Evolutionary conservation across 176 grass and related monocot species (phyloP).

Genomic region (Cenchrus americanus): DNA sequence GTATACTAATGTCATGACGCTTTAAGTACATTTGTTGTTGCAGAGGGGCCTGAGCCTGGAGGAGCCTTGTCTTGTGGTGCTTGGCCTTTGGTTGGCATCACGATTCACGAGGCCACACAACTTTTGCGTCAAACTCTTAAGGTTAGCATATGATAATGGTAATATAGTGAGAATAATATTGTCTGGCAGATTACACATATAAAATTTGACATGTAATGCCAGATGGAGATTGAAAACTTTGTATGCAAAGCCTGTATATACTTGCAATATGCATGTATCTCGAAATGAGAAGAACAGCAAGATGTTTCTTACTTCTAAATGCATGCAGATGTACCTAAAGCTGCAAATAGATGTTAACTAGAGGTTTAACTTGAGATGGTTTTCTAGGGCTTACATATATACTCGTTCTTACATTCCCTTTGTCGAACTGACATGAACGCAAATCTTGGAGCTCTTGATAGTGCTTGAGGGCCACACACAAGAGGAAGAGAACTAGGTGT

Average conservation of each 20-base stretch:
- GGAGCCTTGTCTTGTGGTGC: constrained; percentile 29
- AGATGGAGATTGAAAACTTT: constrained; percentile 15
- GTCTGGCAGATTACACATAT: constrained; percentile 25
- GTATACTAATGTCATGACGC: not conserved
- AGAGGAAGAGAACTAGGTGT: constrained; percentile 64
- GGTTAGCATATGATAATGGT: constrained; percentile 43
- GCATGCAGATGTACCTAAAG: not conserved
- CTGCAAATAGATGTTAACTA: constrained; percentile 3
- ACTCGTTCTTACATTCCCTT: not conserved
- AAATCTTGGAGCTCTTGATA: constrained; percentile 8
- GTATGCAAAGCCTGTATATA: constrained; percentile 1
- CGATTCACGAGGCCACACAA: constrained; percentile 4
- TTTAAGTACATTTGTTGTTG: constrained; percentile 31
- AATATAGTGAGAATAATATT: constrained; percentile 29
- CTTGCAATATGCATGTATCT: constrained; percentile 9
- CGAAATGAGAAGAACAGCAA: constrained; percentile 6
- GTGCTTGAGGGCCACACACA: constrained; percentile 47
- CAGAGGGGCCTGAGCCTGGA: not conserved
- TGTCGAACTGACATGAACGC: not conserved
- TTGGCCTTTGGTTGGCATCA: constrained; percentile 20
- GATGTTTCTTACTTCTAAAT: not conserved
- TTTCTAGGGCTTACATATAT: constrained; percentile 19
- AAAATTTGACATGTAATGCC: constrained; percentile 11
- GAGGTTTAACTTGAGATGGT: constrained; percentile 13
- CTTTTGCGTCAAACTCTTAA: constrained; percentile 26